Evolutionary conservation across 352 stramenopile genomes (phyloP).

Genomic region (Phytophthora pisi): DNA sequence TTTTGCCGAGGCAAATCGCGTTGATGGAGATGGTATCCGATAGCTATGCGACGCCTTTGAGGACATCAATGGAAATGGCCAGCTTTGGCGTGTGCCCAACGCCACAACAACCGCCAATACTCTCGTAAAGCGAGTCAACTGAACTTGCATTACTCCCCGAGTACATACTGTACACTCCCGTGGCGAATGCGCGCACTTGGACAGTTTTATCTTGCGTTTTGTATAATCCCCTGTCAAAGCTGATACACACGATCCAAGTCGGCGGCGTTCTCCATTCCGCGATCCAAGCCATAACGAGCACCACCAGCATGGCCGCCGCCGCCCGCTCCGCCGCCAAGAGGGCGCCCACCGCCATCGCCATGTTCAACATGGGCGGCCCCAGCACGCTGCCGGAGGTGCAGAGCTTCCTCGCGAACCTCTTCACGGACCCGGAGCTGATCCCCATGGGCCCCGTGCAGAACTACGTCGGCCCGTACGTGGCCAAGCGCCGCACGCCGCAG

Average conservation of each 20-base stretch:
- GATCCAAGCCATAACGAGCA: constrained; percentile 3
- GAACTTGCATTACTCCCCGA: not conserved
- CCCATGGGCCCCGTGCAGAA: constrained; percentile 92
- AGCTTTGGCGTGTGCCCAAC: not conserved
- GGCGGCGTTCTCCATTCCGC: constrained; percentile 11
- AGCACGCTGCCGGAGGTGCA: constrained; percentile 95
- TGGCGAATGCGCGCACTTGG: not conserved
- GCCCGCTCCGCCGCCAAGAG: constrained; percentile 43
- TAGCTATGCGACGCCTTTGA: not conserved
- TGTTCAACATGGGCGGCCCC: constrained; percentile 98
- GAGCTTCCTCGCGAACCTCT: constrained; percentile 98
- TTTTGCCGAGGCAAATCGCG: constrained; percentile 12
- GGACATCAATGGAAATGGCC: not conserved
- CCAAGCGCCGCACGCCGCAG: constrained; percentile 93
- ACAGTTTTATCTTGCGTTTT: constrained; percentile 15
- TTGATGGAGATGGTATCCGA: not conserved
- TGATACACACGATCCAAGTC: constrained; percentile 28
- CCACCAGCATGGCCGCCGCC: constrained; percentile 19
- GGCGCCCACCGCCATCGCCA: constrained; percentile 74
- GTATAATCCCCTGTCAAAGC: constrained; percentile 13
- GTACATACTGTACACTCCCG: too few relatives aligned
- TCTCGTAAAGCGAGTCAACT: not conserved
- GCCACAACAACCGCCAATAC: not conserved
- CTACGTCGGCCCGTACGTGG: constrained; percentile 78
- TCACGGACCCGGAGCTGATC: constrained; percentile 99